A percentile compares a stretch with the other conserved stretches of the same genome.
phyloP scores from a whole-genome alignment of 768 basidiomycete genomes.

The Boletus rubescentipes region DNA sequence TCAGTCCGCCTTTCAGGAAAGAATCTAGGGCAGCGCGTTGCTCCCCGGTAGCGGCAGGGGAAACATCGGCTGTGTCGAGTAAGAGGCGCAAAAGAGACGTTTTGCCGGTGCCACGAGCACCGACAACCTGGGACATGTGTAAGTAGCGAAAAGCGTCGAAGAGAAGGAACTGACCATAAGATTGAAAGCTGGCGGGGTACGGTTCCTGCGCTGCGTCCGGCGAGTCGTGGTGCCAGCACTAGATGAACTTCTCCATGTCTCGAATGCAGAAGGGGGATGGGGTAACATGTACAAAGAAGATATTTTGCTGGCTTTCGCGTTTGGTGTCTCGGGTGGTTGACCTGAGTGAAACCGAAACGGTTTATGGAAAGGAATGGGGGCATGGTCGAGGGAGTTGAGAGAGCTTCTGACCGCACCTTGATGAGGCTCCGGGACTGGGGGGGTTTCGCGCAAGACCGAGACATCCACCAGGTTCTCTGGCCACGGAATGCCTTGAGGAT shows the following conservation, averaged over 20 bases:
- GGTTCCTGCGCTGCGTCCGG: constrained; percentile 62
- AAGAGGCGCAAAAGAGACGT: constrained; percentile 78
- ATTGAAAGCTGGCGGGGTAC: constrained; percentile 78
- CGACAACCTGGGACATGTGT: constrained; percentile 58
- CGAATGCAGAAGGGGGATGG: constrained; percentile 61
- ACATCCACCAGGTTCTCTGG: constrained; percentile 80
- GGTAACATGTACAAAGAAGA: constrained; percentile 69
- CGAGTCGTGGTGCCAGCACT: constrained; percentile 41
- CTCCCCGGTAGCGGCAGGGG: constrained; percentile 71
- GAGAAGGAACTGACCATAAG: constrained; percentile 59
- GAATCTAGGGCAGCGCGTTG: constrained; percentile 63
- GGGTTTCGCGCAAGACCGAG: constrained; percentile 54
- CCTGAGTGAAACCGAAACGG: constrained; percentile 61
- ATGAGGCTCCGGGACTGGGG: constrained; percentile 30
- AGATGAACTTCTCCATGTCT: constrained; percentile 45
- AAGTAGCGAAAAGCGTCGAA: neutral
- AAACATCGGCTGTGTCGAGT: constrained; percentile 82
- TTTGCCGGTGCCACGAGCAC: constrained; percentile 80
- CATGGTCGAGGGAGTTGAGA: constrained; percentile 50
- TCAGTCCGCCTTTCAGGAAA: constrained; percentile 61
- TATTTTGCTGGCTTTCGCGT: constrained; percentile 48
- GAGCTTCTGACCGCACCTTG: constrained; percentile 75
- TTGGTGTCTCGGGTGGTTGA: constrained; percentile 25
- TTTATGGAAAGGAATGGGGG: constrained; percentile 78
- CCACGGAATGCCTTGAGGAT: constrained; percentile 77